Evolutionary conservation across 768 basidiomycete genomes (phyloP), one percentile per base, ranked within the genome.

Genomic region (Termitomyces sp.): DNA sequence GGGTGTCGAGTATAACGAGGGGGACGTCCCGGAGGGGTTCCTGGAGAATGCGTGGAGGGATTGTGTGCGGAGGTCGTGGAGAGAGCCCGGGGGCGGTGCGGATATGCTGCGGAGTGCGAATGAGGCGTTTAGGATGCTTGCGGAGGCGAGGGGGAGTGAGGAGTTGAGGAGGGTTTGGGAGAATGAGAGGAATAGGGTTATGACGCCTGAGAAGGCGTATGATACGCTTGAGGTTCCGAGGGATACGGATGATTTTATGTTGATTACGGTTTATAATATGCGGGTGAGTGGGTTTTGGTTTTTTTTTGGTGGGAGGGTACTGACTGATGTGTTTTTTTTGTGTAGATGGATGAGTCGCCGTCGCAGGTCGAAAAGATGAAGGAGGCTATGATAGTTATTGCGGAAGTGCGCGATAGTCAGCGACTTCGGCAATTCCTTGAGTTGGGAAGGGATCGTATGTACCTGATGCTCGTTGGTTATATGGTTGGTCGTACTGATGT

Each of bases 391-490:
- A 58, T 68, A 18, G 81, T 88, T 40, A 89, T 97, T 46, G 88
- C 89, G 0, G 87, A 92, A 62, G 75, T 80, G 6, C 76, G 88
- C 47, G 80, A 89, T 50, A 94, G 91, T 63, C 76, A 75, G n/a
- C 82, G 86, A 6, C 66, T 96, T 50, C 78, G 82, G 33, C 76
- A 79, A 49, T 89, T 86, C 65, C 63, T 88, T 1, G 73, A 80
- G 49, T 80, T 85, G 1, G 89, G 90, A 4, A 71, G 70, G 53
- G 89, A 93, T 70, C 87, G 93, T 95, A 72, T 60, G 92, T 82
- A n/a, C n/a, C n/a, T n/a, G 33, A 35, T 35, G 44, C 31, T 39
- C 29, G n/a, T 31, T 10, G 3, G 31, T 35, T 44, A 3, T 35
- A 36, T 20, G 12, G 11, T 9, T 23, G 23, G 49, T 18, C 11